Conservation (phyloP, 768 basidiomycete genomes). For the Rickenella mellea region DNA sequence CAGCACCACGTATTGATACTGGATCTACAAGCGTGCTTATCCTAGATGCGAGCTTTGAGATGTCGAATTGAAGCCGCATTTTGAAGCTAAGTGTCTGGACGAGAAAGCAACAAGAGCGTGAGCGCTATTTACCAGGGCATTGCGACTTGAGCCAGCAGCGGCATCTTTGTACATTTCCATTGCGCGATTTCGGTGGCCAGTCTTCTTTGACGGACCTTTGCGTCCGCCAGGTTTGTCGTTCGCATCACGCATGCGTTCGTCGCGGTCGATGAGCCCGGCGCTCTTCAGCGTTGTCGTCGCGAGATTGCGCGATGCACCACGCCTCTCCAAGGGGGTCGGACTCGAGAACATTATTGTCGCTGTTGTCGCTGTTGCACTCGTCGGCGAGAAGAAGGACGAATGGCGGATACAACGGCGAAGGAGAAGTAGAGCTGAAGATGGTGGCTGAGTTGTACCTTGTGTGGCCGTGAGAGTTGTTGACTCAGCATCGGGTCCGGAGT, state of each 20-base stretch:
- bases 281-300: constrained; percentile 54
- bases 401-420: background rate
- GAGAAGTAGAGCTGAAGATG: background rate
- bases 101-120: constrained; percentile 18
- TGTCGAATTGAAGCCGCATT: constrained; percentile 5
- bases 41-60: constrained; percentile 31
- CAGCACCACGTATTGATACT: constrained; percentile 58
- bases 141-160: constrained; percentile 31
- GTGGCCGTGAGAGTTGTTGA: too few species aligned
- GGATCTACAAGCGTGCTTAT: constrained; percentile 36
- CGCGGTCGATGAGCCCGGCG: constrained; percentile 70
- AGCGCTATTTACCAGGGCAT: constrained; percentile 61
- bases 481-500: too few species aligned
- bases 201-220: constrained; percentile 55
- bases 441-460: background rate
- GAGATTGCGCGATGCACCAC: constrained; percentile 35
- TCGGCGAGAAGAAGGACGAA: background rate
- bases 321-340: constrained; percentile 45
- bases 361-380: background rate
- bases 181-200: constrained; percentile 49
- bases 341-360: constrained; percentile 43
- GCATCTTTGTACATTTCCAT: constrained; percentile 50
- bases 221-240: constrained; percentile 60
- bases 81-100: background rate
- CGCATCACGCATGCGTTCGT: constrained; percentile 65